Percentiles rank a stretch among this genome's conserved stretches.
phyloP scores from a whole-genome alignment of 352 stramenopile genomes.

The Thalassiosira livingstoniorum region DNA sequence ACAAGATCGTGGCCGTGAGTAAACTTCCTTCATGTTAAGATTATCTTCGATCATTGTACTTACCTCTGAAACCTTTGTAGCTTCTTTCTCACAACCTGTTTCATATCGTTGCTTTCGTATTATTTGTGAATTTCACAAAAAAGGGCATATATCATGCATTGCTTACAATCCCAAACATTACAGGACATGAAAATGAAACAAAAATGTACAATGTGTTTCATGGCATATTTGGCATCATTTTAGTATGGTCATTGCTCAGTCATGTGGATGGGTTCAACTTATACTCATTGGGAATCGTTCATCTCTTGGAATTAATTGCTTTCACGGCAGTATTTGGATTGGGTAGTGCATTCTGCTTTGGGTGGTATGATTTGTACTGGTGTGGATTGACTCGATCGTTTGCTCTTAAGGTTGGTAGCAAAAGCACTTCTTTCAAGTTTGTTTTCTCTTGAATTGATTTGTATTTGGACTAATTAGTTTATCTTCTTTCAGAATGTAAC shows the following conservation, averaged over 20 bases:
- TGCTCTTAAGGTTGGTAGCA: constrained; percentile 16
- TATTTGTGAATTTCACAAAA: too few species aligned
- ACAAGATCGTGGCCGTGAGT: too few species aligned
- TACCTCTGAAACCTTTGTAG: too few species aligned
- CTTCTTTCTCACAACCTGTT: too few species aligned
- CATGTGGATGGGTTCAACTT: constrained; percentile 28
- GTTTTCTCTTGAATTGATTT: too few species aligned
- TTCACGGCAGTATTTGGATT: constrained; percentile 29
- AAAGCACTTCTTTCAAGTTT: too few species aligned
- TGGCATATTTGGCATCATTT: not conserved
- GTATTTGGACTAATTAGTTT: too few species aligned
- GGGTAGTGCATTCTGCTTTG: constrained; percentile 29
- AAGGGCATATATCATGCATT: too few species aligned
- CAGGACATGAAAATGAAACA: not conserved
- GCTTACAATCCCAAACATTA: constrained; percentile 12
- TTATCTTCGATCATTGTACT: too few species aligned
- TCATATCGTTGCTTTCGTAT: too few species aligned
- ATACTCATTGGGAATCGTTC: constrained; percentile 33
- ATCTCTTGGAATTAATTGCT: constrained; percentile 1
- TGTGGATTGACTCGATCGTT: constrained; percentile 34
- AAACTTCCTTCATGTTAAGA: too few species aligned
- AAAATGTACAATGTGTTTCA: constrained; percentile 7
- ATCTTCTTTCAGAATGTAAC: constrained; percentile 41
- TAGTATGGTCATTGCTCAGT: not conserved
- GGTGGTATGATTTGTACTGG: constrained; percentile 58